Base-by-base conservation (phyloP, 225 moss, liverwort and hornwort species). In the Climacium dendroides region DNA sequence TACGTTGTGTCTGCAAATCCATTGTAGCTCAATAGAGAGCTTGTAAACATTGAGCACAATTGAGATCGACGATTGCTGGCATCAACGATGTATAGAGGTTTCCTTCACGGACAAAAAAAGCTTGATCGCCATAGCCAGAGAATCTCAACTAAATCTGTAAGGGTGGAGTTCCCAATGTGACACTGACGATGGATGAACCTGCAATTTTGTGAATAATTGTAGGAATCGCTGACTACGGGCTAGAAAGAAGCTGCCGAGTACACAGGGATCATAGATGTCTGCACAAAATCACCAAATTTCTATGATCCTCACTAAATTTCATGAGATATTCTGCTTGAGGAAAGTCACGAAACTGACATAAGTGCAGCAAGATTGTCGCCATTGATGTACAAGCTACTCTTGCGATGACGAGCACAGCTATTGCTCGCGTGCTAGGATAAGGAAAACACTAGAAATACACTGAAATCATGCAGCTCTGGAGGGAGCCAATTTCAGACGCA, bases 1-100 rank as follows among this genome's bases (percentile, higher is more conserved):
- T 81, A 19, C 92, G 89, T 25, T 59, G 71, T 19, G 92, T 90
- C 55, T 85, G 80, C 11, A 89, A 87, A 18, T 64, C 92, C 90
- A 90, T 85, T 29, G 14, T 50, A 53, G 69, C 64, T 64, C 43
- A 26, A 43, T 5, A 23, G 11, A 65, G n/a, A 50, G 66, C 65
- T 39, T 41, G 30, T 4, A 10, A 37, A 19, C 39, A 54, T 30
- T 4, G 82, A 71, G 43, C 64, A 54, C 25, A 28, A 39, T 39
- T 28, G 82, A 65, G 82, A 52, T 20, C 69, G 39, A 20, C 8
- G 45, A 6, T 41, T 16, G 53, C 47, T 60, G 59, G 43, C 60
- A 48, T 34, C 30, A 84, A 57, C 6, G 73, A 65, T 82, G 55
- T 9, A 25, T 9, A 47, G 19, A 48, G 19, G 34, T 26, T 75